Base-by-base conservation (phyloP, 257 asterid genomes). In the Scutellaria galericulata region DNA sequence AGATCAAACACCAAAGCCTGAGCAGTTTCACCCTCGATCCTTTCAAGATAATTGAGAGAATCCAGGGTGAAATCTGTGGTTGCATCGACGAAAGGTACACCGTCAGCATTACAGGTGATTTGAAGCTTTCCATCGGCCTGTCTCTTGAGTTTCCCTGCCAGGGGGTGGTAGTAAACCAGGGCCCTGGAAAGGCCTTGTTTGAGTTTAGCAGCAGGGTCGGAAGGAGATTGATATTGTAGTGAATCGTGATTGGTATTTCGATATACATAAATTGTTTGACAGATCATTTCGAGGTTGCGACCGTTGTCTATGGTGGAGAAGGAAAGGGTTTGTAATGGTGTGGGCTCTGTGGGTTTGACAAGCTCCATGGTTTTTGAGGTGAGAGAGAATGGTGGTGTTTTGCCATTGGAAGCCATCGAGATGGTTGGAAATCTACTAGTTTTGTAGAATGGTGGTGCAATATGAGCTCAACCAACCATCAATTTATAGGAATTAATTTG, bases 291-390 rank as follows among this genome's bases (percentile, higher is more conserved):
- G 5, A 64, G 15, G 13, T 22, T 20, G 56, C 56, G 70, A 46
- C 35, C 53, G 39, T 64, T 64, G 70, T 64, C 70, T 4, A 64
- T 64, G 56, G 70, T 44, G 53, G 70, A 64, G 56, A 64, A 4
- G 46, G 70, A 45, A 5, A 64, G 70, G 22, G 7, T 5, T 10
- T 64, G 41, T 0, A 42, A 64, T 20, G 70, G 70, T 45, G 70
- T 64, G 56, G 70, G 70, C 2, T 20, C 7, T 1, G 22, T 2
- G 20, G 70, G 70, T n/a, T 64, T 64, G 22, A 64, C 53, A 10
- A 64, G 70, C 2, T 9, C 56, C 2, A 22, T 10, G 9, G 46
- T 22, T 7, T 64, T 64, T 2, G 11, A 7, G 70, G 9, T 64
- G 70, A 46, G 41, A 24, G 11, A 22, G 57, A 64, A 45, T 9